phyloP scores from a whole-genome alignment of 1,139 yeast genomes.

The Taiozyma sp. region DNA sequence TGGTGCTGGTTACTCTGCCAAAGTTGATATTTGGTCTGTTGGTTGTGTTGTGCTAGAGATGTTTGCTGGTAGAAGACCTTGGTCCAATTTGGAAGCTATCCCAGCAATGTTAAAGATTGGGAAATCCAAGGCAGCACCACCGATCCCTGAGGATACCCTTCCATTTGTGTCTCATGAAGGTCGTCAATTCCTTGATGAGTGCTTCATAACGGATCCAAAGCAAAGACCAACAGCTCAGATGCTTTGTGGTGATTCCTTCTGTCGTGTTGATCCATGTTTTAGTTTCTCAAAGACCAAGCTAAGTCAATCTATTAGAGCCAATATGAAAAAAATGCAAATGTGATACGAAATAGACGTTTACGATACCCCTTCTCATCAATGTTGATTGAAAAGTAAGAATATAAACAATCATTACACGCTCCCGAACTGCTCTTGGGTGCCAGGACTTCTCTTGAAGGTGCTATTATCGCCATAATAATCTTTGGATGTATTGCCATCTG shows the following conservation, averaged over 20 bases:
- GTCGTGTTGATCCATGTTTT: conserved; percentile 42
- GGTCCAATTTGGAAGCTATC: conserved; percentile 76
- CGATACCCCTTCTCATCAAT: not conserved
- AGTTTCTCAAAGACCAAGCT: conserved; percentile 59
- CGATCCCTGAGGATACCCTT: conserved; percentile 82
- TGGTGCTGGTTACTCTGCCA: conserved; percentile 95
- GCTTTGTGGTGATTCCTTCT: conserved; percentile 59
- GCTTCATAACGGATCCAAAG: conserved; percentile 80
- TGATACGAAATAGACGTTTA: not conserved
- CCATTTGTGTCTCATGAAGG: conserved; percentile 61
- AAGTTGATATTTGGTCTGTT: conserved; percentile 86
- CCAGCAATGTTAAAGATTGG: conserved; percentile 73
- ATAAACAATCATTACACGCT: too few species aligned
- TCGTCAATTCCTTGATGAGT: conserved; percentile 61
- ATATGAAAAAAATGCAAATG: conserved; percentile 32
- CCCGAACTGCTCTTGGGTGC: too few species aligned
- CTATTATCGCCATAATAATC: not conserved
- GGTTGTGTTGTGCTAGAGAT: conserved; percentile 96
- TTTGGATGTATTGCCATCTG: not conserved
- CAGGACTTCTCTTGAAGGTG: not conserved
- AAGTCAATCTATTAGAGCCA: conserved; percentile 47
- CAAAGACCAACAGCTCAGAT: conserved; percentile 81
- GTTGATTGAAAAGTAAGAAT: not conserved
- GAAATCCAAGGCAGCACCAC: conserved; percentile 79
- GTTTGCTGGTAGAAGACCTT: conserved; percentile 83